Evolutionary conservation across 1,139 yeast genomes (phyloP), one percentile per base, ranked within the genome.

Genomic region (Pichia sp.): DNA sequence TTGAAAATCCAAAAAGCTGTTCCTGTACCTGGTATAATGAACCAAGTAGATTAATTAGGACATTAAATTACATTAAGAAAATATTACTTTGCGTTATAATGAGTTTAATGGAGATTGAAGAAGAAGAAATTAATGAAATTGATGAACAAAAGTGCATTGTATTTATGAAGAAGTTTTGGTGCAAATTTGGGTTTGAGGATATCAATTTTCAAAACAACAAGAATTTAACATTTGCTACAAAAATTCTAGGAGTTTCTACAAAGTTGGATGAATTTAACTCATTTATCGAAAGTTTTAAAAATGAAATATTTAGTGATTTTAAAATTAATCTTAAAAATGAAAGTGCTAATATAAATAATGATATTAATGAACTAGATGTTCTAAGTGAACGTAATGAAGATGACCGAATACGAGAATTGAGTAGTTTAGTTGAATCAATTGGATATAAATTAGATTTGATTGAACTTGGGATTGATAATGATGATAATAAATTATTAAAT

Each of bases 331-430:
- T 30, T 22, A 47, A 39, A 8, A 25, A 37, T 33, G 28, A 37
- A 9, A 36, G 43, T 22, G 41, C n/a, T n/a, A n/a, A 22, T 10
- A 32, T 31, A 22, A 28, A 6, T 10, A 26, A 23, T 22, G 30
- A 41, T 20, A 43, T 43, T 5, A 30, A n/a, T n/a, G n/a, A 23
- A 27, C 29, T 42, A 7, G 47, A 37, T 30, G 34, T 54, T 10
- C 42, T 56, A 5, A 34, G 38, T 25, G 58, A 56, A 35, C 48
- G 47, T n/a, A 53, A 51, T 37, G 58, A 55, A 37, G 56, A 55
- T 42, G 56, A 55, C 8, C 36, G 48, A 16, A 39, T 54, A 23
- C 37, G 40, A 11, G 43, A 44, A 12, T 37, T 58, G 35, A 41
- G 49, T 24, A 16, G 26, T 6, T 42, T 46, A 22, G 47, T 56